These are phyloP conservation scores for Proliferodiscus dingleyae DNA, from an alignment of 2,329 filamentous ascomycete genomes.

Conservation along the genomic window DNA sequence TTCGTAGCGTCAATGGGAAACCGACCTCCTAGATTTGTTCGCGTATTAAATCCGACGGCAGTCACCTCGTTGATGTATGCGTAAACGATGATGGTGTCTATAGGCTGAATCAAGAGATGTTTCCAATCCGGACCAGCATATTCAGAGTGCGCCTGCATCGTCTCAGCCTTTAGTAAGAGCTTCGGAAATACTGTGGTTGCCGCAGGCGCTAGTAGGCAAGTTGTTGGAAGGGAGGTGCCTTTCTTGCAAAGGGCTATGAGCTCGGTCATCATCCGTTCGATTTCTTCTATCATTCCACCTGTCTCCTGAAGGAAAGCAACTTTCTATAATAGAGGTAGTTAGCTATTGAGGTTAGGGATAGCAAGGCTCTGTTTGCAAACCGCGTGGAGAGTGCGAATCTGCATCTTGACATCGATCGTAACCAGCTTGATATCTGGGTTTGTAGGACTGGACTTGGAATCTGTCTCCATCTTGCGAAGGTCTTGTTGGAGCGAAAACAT, in stretches of 20 bases:
- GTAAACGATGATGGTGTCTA: slow-evolving; percentile 2
- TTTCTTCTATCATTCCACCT: slow-evolving; percentile 2
- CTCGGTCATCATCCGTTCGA: slow-evolving; percentile 8
- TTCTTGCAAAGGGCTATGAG: slow-evolving; percentile 5
- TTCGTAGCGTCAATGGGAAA: slow-evolving; percentile 5
- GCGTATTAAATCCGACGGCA: slow-evolving; percentile 7
- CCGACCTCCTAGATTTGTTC: slow-evolving; percentile 6
- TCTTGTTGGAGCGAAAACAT: no score
- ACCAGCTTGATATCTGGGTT: slow-evolving; percentile 4
- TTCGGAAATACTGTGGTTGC: slow-evolving; percentile 2
- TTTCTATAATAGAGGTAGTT: slow-evolving; percentile 4
- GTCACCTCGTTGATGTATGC: slow-evolving; percentile 4
- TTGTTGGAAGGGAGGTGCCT: slow-evolving; percentile 4
- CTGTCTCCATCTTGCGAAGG: neutral
- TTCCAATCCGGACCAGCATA: slow-evolving; percentile 7
- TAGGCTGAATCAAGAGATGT: slow-evolving; percentile 3
- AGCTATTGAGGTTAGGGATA: slow-evolving; percentile 4
- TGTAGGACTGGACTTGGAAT: neutral
- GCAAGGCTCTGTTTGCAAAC: slow-evolving; percentile 3
- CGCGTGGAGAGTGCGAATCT: slow-evolving; percentile 3
- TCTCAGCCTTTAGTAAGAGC: slow-evolving; percentile 5
- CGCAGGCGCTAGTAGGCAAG: slow-evolving; percentile 4
- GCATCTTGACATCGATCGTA: slow-evolving; percentile 4
- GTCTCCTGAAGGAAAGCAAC: slow-evolving; percentile 5
- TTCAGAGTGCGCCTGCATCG: slow-evolving; percentile 4